Evolutionary conservation across 257 asterid species (phyloP), one percentile per base, ranked within the genome.

Genomic region (Solanum appendiculatum): DNA sequence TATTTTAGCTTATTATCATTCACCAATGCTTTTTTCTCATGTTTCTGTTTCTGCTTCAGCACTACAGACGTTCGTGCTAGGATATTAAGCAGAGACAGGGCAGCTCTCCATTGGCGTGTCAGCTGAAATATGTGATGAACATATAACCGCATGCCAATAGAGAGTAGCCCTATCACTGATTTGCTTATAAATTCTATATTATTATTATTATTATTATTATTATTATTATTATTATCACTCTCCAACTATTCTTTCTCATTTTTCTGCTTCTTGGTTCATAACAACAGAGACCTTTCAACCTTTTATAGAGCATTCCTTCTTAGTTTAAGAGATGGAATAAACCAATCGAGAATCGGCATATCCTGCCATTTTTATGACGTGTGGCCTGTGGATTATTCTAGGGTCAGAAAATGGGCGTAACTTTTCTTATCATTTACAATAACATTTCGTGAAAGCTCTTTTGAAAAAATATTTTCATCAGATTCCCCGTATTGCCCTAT

Each of bases 101-200:
- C n/a, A n/a, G n/a, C n/a, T n/a, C n/a, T n/a, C n/a, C n/a, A n/a
- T n/a, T n/a, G n/a, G 94, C 94, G 85, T 92, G 94, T 85, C 48
- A 64, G 44, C 25, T 6, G n/a, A 64, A 18, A 18, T 34, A 72
- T 72, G 27, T 20, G 13, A 9, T 34, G 27, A 69, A 36, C 36
- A 29, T 6, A 15, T 68, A 68, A 31, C 13, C 37, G 40, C 42
- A 92, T 90, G 94, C 94, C 94, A 92, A 93, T 11, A 1, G 77
- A 91, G 90, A 91, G 92, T 13, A 89, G 89, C 95, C 94, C 93
- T 86, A 87, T 46, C 82, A 92, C 90, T 90, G 88, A 36, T 90
- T 91, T 83, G 86, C 94, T 91, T 90, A 87, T 86, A 63, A 63
- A 63, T 48, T 5, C 48, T 3, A 33, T 33, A 21, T 9, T 13